These are phyloP conservation scores for Phyllosticta citribraziliensis DNA, from an alignment of 2,329 filamentous ascomycete species.

Conservation along the genomic window DNA sequence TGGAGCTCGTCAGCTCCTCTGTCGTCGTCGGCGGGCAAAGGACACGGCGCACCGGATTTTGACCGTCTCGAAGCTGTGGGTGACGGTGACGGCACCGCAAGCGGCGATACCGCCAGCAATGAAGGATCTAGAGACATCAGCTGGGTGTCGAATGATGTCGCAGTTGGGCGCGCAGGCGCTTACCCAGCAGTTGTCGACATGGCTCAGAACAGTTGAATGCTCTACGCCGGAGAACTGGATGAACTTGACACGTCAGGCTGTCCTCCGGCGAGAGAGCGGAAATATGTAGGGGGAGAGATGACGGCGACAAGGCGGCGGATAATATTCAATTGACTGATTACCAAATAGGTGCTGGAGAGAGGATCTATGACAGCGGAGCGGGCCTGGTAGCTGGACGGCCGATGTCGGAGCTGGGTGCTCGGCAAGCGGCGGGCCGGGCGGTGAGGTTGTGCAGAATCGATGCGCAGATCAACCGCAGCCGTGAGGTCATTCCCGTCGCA, in stretches of 20 bases:
- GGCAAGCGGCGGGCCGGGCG: no score
- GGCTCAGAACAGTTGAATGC: not conserved
- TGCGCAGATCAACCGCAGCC: not conserved
- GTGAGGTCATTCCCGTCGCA: not conserved
- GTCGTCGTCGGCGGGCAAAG: not conserved
- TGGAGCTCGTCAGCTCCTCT: conserved; percentile 14
- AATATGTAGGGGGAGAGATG: not conserved
- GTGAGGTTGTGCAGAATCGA: no score
- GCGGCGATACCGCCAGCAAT: conserved; percentile 93
- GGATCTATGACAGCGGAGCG: not conserved
- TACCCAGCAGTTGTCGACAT: conserved; percentile 43
- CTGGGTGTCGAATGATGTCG: not conserved
- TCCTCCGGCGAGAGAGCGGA: conserved; percentile 6
- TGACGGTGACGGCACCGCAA: conserved; percentile 93
- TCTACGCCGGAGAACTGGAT: conserved; percentile 9
- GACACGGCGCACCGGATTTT: conserved; percentile 70
- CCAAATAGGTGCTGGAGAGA: not conserved
- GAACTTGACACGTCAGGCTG: conserved; percentile 5
- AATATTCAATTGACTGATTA: conserved; percentile 1
- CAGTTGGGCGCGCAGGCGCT: conserved; percentile 1
- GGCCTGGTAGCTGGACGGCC: conserved; percentile 1
- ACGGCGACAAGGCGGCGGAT: not conserved
- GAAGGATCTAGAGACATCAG: conserved; percentile 56
- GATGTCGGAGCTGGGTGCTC: not conserved
- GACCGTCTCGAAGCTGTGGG: conserved; percentile 96